Conservation (phyloP, 2,329 filamentous ascomycete genomes). For the Dendrostoma leiphaemia region DNA sequence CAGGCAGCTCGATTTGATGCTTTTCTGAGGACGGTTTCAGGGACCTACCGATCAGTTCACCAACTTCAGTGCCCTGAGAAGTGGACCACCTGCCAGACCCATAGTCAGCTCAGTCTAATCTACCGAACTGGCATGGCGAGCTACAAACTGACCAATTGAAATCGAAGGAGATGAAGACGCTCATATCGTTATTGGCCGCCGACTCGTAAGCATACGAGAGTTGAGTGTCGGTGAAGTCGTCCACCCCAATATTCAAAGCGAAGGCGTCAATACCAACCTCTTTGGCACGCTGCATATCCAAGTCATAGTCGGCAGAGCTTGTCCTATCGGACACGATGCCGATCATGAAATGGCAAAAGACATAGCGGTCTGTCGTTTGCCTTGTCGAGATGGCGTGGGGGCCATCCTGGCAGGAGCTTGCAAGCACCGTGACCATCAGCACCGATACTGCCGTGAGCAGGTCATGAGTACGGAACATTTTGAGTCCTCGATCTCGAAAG, state of each 20-base stretch:
- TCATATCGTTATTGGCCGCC: constrained; percentile 44
- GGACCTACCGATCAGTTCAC: constrained; percentile 37
- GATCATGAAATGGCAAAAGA: constrained; percentile 46
- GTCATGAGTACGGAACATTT: neutral
- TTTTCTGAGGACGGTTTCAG: too few relatives aligned
- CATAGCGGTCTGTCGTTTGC: constrained; percentile 24
- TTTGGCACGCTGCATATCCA: constrained; percentile 25
- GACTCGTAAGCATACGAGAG: constrained; percentile 48
- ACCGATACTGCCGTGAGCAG: neutral
- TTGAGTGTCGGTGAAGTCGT: constrained; percentile 43
- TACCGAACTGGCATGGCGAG: too few relatives aligned
- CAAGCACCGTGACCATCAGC: neutral
- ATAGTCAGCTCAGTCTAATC: too few relatives aligned
- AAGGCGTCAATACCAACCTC: constrained; percentile 28
- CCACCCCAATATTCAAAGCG: constrained; percentile 31
- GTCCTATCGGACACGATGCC: constrained; percentile 42
- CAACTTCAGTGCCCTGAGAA: constrained; percentile 36
- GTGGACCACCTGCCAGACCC: constrained; percentile 45
- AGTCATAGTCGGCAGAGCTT: constrained; percentile 42
- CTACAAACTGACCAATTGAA: constrained; percentile 53
- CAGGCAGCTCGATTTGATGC: too few relatives aligned
- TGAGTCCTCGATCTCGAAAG: too few relatives aligned
- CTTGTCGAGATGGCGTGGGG: neutral
- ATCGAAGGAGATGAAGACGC: constrained; percentile 57
- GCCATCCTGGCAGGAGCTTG: neutral